Conservation (phyloP, 2,329 filamentous ascomycete genomes). For the Arthrobotrys musiformis region DNA sequence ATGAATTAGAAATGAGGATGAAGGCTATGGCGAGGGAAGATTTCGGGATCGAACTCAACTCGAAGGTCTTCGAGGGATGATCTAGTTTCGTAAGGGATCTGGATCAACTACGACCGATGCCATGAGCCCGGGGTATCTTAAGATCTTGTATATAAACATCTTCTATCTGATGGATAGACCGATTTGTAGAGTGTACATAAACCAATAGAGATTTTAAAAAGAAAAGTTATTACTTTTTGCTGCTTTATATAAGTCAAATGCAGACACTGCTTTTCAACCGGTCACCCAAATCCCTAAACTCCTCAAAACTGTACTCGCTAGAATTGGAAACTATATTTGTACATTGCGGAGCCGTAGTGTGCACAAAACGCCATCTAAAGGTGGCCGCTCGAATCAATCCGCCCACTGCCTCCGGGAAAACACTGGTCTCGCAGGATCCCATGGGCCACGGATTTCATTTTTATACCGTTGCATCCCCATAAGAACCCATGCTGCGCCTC, state of each 20-base stretch:
- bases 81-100: background rate
- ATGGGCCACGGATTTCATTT: slow-evolving; percentile 97
- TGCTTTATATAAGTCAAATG: background rate
- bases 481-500: slow-evolving; percentile 96
- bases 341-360: background rate
- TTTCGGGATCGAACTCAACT: slow-evolving; percentile 53
- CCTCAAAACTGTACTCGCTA: background rate
- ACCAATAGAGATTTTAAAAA: slow-evolving; percentile 4
- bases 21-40: slow-evolving; percentile 62
- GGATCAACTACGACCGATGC: too few relatives aligned
- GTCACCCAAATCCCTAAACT: background rate
- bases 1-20: slow-evolving; percentile 90
- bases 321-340: background rate
- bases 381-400: slow-evolving; percentile 50
- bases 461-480: slow-evolving; percentile 98
- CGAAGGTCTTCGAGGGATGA: slow-evolving; percentile 50
- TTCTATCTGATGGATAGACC: background rate
- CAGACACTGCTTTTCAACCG: background rate
- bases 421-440: slow-evolving; percentile 92
- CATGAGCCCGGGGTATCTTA: background rate
- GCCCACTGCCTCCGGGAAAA: slow-evolving; percentile 74
- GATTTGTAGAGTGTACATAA: slow-evolving; percentile 1
- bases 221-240: background rate
- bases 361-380: slow-evolving; percentile 22
- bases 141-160: background rate